Percentiles rank a stretch among this genome's conserved stretches.
Conservation (phyloP, 2,329 filamentous ascomycete genomes). For the Penicillium sp. region DNA sequence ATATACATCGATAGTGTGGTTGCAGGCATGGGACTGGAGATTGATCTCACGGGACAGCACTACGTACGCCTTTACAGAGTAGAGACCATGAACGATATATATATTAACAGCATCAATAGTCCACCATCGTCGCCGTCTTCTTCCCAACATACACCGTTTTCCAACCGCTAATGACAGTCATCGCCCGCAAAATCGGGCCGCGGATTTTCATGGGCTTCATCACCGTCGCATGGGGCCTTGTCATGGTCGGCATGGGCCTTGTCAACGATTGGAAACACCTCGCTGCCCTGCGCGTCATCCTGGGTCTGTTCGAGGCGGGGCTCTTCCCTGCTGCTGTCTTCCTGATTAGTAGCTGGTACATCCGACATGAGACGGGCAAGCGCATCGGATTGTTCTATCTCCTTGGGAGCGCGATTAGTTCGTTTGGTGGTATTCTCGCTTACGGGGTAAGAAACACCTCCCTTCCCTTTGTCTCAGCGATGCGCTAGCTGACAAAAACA, state of each 20-base stretch:
- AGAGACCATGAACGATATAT: background rate
- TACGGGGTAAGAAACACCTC: conserved; percentile 7
- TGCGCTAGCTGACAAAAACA: background rate
- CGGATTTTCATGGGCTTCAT: conserved; percentile 41
- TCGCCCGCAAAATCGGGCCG: conserved; percentile 48
- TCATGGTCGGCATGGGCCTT: conserved; percentile 53
- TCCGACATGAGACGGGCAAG: conserved; percentile 12
- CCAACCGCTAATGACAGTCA: conserved; percentile 46
- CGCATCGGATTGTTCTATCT: conserved; percentile 14
- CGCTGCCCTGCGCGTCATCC: conserved; percentile 42
- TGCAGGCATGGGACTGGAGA: conserved; percentile 12
- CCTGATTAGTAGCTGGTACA: conserved; percentile 15
- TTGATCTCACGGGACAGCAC: conserved; percentile 14
- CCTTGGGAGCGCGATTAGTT: conserved; percentile 5
- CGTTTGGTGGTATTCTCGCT: conserved; percentile 15
- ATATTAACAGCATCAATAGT: conserved; percentile 11
- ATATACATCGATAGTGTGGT: background rate
- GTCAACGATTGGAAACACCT: conserved; percentile 41
- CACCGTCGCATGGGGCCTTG: conserved; percentile 46
- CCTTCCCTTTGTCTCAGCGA: background rate
- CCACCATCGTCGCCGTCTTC: conserved; percentile 45
- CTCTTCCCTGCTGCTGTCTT: conserved; percentile 19
- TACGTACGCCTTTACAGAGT: background rate
- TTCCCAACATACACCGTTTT: conserved; percentile 51
- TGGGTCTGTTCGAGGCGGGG: conserved; percentile 45